These are phyloP conservation scores for Lentinula sp. DNA, from an alignment of 768 basidiomycete species.

Conservation along the genomic window DNA sequence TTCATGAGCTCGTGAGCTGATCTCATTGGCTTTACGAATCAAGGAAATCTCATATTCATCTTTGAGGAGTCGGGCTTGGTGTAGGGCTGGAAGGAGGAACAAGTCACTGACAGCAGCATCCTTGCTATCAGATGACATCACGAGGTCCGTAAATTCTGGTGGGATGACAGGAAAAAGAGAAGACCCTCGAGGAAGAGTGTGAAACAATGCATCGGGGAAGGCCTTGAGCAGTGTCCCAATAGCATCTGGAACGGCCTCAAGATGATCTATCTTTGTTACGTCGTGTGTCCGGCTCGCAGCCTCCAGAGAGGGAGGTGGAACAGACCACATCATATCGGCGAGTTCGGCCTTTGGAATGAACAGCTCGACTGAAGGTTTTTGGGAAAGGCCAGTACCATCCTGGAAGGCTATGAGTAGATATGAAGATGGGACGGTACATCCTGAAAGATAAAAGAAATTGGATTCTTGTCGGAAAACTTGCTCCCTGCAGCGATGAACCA, in stretches of 20 bases:
- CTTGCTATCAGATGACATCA: conserved; percentile 25
- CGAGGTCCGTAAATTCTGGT: conserved; percentile 30
- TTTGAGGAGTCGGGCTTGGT: conserved; percentile 76
- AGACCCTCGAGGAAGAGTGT: conserved; percentile 52
- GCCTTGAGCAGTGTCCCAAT: conserved; percentile 43
- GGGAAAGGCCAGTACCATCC: conserved; percentile 37
- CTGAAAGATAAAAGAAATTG: conserved; percentile 86
- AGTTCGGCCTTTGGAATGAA: conserved; percentile 76
- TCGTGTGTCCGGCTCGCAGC: conserved; percentile 43
- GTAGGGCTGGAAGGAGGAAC: conserved; percentile 74
- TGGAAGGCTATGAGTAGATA: conserved; percentile 58
- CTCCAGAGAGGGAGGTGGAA: conserved; percentile 65
- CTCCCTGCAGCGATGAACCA: conserved; percentile 38
- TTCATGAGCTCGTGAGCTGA: conserved; percentile 88
- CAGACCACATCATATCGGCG: conserved; percentile 83
- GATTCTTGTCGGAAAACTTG: conserved; percentile 65
- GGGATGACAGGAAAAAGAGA: conserved; percentile 49
- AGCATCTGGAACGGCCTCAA: conserved; percentile 35
- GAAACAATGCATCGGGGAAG: conserved; percentile 52
- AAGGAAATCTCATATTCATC: conserved; percentile 63
- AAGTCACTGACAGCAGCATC: conserved; percentile 42
- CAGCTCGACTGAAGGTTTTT: conserved; percentile 45
- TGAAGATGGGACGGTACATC: conserved; percentile 69
- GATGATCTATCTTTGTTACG: conserved; percentile 53
- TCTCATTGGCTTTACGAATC: conserved; percentile 77